Conservation (phyloP, 495 filamentous ascomycete genomes). For the Xylaria acuta region DNA sequence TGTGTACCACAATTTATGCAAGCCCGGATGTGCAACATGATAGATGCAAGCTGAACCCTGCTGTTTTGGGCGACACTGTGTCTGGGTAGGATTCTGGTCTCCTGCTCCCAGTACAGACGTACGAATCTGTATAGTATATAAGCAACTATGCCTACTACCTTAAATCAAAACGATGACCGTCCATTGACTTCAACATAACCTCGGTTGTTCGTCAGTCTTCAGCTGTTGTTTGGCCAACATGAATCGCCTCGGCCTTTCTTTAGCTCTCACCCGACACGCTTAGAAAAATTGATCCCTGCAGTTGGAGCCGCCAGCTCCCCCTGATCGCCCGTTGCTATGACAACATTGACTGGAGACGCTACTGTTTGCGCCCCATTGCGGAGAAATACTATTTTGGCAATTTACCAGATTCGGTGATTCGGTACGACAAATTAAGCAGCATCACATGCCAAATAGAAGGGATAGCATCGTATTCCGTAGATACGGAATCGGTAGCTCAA, state of each 20-base stretch:
- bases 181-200: constrained; percentile 7
- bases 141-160: neutral
- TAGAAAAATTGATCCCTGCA: neutral
- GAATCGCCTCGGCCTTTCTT: constrained; percentile 15
- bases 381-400: constrained; percentile 28
- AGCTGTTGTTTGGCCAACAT: constrained; percentile 17
- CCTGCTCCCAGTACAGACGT: neutral
- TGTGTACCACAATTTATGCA: constrained; percentile 38
- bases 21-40: constrained; percentile 33
- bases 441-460: constrained; percentile 14
- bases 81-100: constrained; percentile 17
- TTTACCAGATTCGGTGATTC: constrained; percentile 20
- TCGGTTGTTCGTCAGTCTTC: constrained; percentile 12
- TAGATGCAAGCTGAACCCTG: constrained; percentile 33
- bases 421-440: constrained; percentile 25
- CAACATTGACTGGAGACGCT: constrained; percentile 35
- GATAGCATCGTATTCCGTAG: neutral
- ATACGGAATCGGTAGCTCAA: neutral
- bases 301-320: constrained; percentile 29
- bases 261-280: constrained; percentile 6
- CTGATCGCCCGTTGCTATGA: constrained; percentile 42
- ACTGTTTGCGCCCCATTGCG: constrained; percentile 29
- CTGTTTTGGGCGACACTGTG: constrained; percentile 29
- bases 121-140: neutral
- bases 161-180: neutral